Conservation (phyloP, 768 basidiomycete species). For the Daedaleopsis nitida region DNA sequence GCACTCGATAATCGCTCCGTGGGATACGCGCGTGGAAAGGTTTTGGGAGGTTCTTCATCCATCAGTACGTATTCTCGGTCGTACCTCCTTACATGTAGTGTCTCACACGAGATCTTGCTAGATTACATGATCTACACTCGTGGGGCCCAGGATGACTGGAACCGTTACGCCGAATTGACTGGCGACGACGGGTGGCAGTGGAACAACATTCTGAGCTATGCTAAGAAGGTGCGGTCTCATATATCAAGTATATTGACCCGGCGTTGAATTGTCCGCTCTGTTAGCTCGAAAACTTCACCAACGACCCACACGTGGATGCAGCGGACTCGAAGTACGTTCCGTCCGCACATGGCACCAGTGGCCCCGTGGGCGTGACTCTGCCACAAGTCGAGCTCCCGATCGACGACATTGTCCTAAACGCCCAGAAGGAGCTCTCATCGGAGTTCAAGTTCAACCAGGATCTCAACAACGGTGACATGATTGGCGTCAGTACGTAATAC, state of each 20-base stretch:
- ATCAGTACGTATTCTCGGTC: slow-evolving; percentile 22
- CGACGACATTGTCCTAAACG: slow-evolving; percentile 2
- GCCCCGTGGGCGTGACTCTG: slow-evolving; percentile 15
- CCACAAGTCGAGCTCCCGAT: slow-evolving; percentile 3
- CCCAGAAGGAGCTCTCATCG: slow-evolving; percentile 5
- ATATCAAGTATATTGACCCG: neutral
- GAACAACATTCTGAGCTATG: slow-evolving; percentile 18
- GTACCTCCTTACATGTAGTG: neutral
- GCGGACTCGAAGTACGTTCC: slow-evolving; percentile 8
- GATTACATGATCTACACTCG: slow-evolving; percentile 29
- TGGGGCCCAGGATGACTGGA: slow-evolving; percentile 25
- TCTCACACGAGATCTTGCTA: neutral
- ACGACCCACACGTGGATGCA: neutral
- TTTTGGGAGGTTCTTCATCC: slow-evolving; percentile 27
- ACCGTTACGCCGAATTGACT: slow-evolving; percentile 24
- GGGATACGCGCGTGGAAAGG: slow-evolving; percentile 23
- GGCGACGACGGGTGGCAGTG: slow-evolving; percentile 31
- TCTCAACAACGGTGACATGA: slow-evolving; percentile 18
- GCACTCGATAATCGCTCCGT: slow-evolving; percentile 22
- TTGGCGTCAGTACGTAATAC: slow-evolving; percentile 21
- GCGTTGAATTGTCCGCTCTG: neutral
- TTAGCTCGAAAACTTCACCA: neutral
- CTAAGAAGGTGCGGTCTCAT: slow-evolving; percentile 16
- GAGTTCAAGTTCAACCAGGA: slow-evolving; percentile 26
- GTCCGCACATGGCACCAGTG: slow-evolving; percentile 17